These are phyloP conservation scores for Neurospora sp. DNA, from an alignment of 495 filamentous ascomycete species.

Conservation along the genomic window DNA sequence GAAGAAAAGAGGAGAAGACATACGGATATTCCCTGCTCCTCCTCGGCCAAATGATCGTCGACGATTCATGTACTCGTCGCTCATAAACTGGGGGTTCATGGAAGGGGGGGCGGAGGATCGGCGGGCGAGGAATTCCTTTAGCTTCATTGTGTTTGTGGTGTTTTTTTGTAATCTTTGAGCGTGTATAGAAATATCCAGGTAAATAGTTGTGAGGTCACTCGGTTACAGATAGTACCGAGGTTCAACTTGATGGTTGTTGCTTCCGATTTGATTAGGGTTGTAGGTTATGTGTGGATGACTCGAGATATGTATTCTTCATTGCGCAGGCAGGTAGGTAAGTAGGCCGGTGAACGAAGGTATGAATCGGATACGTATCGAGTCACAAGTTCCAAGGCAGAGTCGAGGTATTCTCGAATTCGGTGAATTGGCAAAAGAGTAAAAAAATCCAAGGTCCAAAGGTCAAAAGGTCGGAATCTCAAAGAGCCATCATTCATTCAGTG, in stretches of 20 bases:
- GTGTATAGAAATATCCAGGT: background rate
- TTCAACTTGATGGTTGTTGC: background rate
- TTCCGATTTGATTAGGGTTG: background rate
- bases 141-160: background rate
- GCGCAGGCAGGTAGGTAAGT: background rate
- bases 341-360: background rate
- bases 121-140: background rate
- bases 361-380: background rate
- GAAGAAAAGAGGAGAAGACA: background rate
- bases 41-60: constrained; percentile 13
- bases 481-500: background rate
- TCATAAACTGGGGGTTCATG: background rate
- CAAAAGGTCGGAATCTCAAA: background rate
- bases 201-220: background rate
- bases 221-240: background rate
- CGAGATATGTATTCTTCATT: background rate
- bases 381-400: background rate
- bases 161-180: background rate
- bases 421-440: background rate
- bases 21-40: constrained; percentile 18
- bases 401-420: background rate
- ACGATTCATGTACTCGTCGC: background rate
- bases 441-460: background rate
- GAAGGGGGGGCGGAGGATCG: background rate
- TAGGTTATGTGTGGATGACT: background rate